Base-by-base conservation (phyloP, 2,329 filamentous ascomycete species). In the Gyromitra esculenta region DNA sequence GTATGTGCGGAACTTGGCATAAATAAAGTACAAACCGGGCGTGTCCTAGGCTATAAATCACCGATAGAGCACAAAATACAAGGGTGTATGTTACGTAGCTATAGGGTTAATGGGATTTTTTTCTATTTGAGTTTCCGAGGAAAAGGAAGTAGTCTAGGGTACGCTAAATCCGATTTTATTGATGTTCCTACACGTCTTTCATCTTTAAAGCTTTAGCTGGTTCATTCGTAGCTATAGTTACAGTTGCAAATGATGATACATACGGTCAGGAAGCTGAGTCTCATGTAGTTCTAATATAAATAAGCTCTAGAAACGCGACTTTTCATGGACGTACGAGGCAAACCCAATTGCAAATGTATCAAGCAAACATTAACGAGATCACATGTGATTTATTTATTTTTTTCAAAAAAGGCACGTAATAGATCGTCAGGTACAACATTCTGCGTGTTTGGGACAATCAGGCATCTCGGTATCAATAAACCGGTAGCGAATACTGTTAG, bases 401-500 rank as follows among this genome's bases (percentile, higher is more conserved):
- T 25, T 15, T 13, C 11, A 25, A 31, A 41, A 48, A 18, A 59
- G 25, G 25, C 25, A 31, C 9, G 39, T 50, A 15, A 31, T n/a
- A 31, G 2, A 59, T 15, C 54, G 35, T 43, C 54, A 41, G 31
- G 52, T 50, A 52, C 62, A 60, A 1, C 41, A 62, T 41, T 35
- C 43, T 50, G 41, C 15, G 43, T 62, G 2, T 48, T 48, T 69
- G 21, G 13, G 52, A 63, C 57, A 74, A 69, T 74, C 56, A 74
- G 71, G 71, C 71, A 74, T 74, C 64, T 74, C 64, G 71, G 71
- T 50, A 62, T 69, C 65, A 50, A 74, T 74, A 57, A 21, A 48
- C 56, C 64, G 71, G 64, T 15, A 56, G 39, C 15, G 13, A 56
- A 37, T 15, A 21, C n/a, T 35, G n/a, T 57, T 69, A 39, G 57